Percentiles rank a stretch among this genome's conserved stretches.
Conservation (phyloP, 2,329 filamentous ascomycete genomes). For the Hysterium pulicare region DNA sequence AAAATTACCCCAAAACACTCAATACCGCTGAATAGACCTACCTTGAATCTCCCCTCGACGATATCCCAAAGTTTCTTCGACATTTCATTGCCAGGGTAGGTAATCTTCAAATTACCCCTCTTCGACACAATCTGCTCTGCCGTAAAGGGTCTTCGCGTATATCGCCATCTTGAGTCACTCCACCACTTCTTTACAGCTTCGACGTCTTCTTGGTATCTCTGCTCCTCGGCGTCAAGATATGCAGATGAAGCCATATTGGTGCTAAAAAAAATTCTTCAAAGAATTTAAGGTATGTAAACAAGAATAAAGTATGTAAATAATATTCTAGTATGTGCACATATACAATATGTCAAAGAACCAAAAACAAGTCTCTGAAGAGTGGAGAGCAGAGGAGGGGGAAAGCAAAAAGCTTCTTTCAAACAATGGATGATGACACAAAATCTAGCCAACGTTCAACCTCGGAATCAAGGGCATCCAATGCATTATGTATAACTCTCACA, state of each 20-base stretch:
- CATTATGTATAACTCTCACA: neutral
- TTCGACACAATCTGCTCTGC: conserved; percentile 97
- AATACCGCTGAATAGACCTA: conserved; percentile 38
- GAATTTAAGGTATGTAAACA: neutral
- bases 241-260: conserved; percentile 1
- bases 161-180: conserved; percentile 84
- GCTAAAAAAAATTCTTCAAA: too few species aligned
- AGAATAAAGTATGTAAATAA: neutral
- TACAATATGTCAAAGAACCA: neutral
- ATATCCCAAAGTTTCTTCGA: conserved; percentile 94
- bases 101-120: conserved; percentile 82
- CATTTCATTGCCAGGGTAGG: conserved; percentile 85
- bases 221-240: conserved; percentile 62
- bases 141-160: conserved; percentile 89
- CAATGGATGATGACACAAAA: conserved; percentile 1
- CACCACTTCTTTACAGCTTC: conserved; percentile 91
- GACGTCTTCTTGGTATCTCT: conserved; percentile 77
- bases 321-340: neutral
- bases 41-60: conserved; percentile 81
- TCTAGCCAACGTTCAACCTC: too few species aligned
- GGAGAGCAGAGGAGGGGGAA: neutral
- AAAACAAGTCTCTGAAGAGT: neutral
- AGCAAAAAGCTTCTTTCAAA: neutral
- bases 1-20: neutral
- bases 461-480: neutral